These are phyloP conservation scores for Lecanicillium sp. DNA, from an alignment of 2,329 filamentous ascomycete species.

Conservation along the genomic window DNA sequence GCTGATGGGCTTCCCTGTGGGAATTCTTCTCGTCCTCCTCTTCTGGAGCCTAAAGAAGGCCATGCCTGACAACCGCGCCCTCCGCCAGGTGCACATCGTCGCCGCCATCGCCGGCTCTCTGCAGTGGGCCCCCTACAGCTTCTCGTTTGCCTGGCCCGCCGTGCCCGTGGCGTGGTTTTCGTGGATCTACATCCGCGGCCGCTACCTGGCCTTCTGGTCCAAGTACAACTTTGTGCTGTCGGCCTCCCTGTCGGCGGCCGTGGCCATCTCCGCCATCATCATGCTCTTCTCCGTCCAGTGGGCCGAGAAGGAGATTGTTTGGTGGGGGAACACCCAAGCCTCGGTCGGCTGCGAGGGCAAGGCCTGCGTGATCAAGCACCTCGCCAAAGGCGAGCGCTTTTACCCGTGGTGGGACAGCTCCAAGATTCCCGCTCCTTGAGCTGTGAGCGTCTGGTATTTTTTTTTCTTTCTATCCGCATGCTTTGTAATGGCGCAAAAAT, in stretches of 20 bases:
- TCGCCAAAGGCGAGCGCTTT: slow-evolving; percentile 23
- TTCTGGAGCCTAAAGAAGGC: slow-evolving; percentile 31
- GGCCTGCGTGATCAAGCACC: slow-evolving; percentile 19
- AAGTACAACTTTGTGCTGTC: slow-evolving; percentile 46
- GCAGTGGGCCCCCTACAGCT: slow-evolving; percentile 39
- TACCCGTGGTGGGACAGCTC: slow-evolving; percentile 22
- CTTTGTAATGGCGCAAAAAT: neutral
- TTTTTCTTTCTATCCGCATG: neutral
- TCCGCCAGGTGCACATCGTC: slow-evolving; percentile 38
- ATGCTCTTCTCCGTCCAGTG: slow-evolving; percentile 44
- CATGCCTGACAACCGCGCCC: slow-evolving; percentile 25
- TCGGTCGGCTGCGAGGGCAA: slow-evolving; percentile 21
- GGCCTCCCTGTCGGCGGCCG: slow-evolving; percentile 37
- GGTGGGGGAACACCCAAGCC: slow-evolving; percentile 39
- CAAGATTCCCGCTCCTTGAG: slow-evolving; percentile 20
- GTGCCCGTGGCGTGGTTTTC: slow-evolving; percentile 42
- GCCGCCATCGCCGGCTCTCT: slow-evolving; percentile 35
- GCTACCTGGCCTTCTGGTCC: slow-evolving; percentile 43
- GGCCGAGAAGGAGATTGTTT: slow-evolving; percentile 29
- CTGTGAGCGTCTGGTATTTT: neutral
- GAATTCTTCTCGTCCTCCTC: slow-evolving; percentile 29
- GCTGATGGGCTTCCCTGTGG: slow-evolving; percentile 35
- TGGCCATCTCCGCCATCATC: slow-evolving; percentile 41
- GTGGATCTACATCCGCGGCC: slow-evolving; percentile 41
- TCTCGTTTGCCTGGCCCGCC: slow-evolving; percentile 40